Evolutionary conservation across 2,329 filamentous ascomycete genomes (phyloP).

Genomic region (Apiospora pterosperma): DNA sequence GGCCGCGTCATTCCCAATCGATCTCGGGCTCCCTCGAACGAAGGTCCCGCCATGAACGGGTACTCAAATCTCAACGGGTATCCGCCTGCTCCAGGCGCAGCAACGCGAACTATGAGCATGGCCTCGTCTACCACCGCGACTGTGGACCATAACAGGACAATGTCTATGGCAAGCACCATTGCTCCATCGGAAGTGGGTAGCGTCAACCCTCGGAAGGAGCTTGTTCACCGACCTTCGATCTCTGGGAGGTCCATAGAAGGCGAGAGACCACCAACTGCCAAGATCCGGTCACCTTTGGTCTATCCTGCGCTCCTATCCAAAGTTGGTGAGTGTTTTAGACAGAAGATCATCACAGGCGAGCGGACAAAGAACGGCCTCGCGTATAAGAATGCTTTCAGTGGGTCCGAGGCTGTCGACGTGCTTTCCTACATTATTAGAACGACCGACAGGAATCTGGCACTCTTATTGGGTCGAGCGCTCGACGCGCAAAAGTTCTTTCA

Average conservation of each 20-base stretch:
- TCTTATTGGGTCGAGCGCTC: conserved; percentile 84
- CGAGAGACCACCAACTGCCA: conserved; percentile 56
- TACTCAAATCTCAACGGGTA: conserved; percentile 36
- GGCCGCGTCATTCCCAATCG: conserved; percentile 85
- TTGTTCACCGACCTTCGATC: conserved; percentile 54
- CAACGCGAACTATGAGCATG: conserved; percentile 61
- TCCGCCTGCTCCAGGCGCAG: conserved; percentile 45
- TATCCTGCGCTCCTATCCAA: conserved; percentile 93
- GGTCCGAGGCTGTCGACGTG: conserved; percentile 91
- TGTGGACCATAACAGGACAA: conserved; percentile 58
- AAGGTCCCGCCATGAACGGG: conserved; percentile 32
- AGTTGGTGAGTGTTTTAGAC: conserved; percentile 87
- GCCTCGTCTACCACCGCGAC: conserved; percentile 50
- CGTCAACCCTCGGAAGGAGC: conserved; percentile 49
- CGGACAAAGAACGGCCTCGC: conserved; percentile 94
- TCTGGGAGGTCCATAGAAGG: conserved; percentile 50
- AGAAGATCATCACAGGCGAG: conserved; percentile 81
- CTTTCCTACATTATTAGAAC: conserved; percentile 97
- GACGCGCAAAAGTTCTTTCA: conserved; percentile 99
- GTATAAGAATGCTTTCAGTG: conserved; percentile 96
- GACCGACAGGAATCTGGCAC: conserved; percentile 88
- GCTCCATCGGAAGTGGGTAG: conserved; percentile 61
- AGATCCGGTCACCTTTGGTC: conserved; percentile 75
- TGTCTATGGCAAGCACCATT: conserved; percentile 90
- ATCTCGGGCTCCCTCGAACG: conserved; percentile 40